Evolutionary conservation across 2,329 filamentous ascomycete species (phyloP).

Genomic region (Ilyonectria sp.): DNA sequence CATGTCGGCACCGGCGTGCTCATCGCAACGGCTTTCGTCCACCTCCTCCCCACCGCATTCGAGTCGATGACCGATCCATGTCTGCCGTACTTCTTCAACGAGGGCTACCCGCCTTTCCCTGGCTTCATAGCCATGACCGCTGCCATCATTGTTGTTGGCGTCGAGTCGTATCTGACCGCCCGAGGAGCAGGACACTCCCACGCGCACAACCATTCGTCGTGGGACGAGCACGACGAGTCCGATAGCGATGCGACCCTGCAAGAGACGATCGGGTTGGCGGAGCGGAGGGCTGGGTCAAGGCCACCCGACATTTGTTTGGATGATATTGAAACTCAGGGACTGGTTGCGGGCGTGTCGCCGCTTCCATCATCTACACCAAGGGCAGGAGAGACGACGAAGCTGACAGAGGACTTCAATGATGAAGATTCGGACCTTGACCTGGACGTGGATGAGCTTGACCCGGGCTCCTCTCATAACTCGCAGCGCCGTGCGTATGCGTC

Average conservation of each 20-base stretch:
- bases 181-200: conserved; percentile 75
- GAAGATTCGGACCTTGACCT: conserved; percentile 72
- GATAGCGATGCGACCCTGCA: conserved; percentile 49
- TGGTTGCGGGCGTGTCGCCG: conserved; percentile 73
- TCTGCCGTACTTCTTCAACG: conserved; percentile 83
- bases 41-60: conserved; percentile 80
- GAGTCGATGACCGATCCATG: conserved; percentile 77
- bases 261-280: conserved; percentile 53
- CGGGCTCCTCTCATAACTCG: conserved; percentile 48
- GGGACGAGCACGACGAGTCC: conserved; percentile 63
- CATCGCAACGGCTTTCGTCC: conserved; percentile 89
- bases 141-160: conserved; percentile 84
- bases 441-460: conserved; percentile 74
- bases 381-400: conserved; percentile 44
- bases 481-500: conserved; percentile 51
- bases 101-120: conserved; percentile 84
- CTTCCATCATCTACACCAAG: conserved; percentile 68
- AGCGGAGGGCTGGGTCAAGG: conserved; percentile 58
- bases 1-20: conserved; percentile 88
- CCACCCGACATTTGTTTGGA: conserved; percentile 66
- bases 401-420: conserved; percentile 54
- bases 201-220: conserved; percentile 66
- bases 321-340: conserved; percentile 67
- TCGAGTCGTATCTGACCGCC: conserved; percentile 92
- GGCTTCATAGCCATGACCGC: conserved; percentile 87